Evolutionary conservation across 139 green algal species (phyloP).

Genomic region (Chlamydomonas asymmetrica): DNA sequence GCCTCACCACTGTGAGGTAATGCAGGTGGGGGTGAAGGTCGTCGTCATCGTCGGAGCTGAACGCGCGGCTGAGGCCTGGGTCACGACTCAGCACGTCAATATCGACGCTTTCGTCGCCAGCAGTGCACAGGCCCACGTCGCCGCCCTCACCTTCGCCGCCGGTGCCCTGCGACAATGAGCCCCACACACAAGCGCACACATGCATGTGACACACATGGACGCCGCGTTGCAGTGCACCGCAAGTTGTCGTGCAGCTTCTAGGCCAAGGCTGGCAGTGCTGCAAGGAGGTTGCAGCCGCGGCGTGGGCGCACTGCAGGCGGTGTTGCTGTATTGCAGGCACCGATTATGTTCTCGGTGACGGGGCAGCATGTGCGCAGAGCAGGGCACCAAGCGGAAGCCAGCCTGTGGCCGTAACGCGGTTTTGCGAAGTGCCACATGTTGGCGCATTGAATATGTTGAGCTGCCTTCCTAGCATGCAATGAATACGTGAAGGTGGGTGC

Average conservation of each 20-base stretch:
- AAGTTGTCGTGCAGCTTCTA: neutral
- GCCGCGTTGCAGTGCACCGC: neutral
- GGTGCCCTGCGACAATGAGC: neutral
- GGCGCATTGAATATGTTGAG: no score
- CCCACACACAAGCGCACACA: neutral
- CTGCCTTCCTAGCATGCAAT: no score
- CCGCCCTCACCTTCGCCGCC: neutral
- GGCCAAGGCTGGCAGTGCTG: neutral
- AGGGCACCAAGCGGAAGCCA: no score
- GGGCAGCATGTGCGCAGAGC: no score
- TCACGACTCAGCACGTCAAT: constrained; percentile 20
- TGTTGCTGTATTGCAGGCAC: no score
- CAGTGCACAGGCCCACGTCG: neutral
- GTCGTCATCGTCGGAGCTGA: constrained; percentile 51
- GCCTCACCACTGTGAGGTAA: constrained; percentile 39
- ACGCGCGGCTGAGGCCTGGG: constrained; percentile 6
- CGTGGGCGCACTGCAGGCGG: no score
- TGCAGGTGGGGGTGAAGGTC: constrained; percentile 34
- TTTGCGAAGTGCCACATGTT: no score
- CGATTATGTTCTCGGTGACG: no score
- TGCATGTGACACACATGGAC: neutral
- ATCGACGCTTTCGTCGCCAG: neutral
- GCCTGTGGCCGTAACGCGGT: no score
- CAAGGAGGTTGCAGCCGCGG: no score
- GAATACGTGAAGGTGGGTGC: no score